These are phyloP conservation scores for Starmerella cellae DNA, from an alignment of 805 yeast genomes.

Conservation along the genomic window DNA sequence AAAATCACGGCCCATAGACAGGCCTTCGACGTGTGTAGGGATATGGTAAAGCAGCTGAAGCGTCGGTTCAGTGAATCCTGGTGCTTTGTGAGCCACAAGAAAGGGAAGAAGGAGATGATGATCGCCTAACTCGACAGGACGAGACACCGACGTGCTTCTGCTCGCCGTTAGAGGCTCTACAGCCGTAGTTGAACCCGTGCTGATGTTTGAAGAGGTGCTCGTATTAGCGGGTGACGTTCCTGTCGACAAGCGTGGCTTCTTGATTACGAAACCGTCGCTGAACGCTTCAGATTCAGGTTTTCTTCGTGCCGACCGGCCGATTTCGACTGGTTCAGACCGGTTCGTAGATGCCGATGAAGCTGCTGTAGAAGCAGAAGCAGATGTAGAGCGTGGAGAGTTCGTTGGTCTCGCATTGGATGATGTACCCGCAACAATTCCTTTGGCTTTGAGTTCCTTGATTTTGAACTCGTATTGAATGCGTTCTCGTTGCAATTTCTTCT, in stretches of 20 bases:
- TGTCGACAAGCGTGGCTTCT: constrained; percentile 9
- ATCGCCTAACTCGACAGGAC: neutral
- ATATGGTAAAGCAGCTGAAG: constrained; percentile 8
- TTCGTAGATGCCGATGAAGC: neutral
- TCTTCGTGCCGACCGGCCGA: constrained; percentile 6
- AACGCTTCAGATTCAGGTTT: constrained; percentile 12
- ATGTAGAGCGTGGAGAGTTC: neutral
- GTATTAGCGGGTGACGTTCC: neutral
- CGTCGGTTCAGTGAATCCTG: constrained; percentile 5
- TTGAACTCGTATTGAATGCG: constrained; percentile 47
- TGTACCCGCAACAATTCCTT: neutral
- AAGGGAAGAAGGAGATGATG: constrained; percentile 2
- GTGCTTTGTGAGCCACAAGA: constrained; percentile 10
- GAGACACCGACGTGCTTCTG: neutral
- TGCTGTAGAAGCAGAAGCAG: neutral
- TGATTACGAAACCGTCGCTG: constrained; percentile 26
- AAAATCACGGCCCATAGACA: constrained; percentile 10
- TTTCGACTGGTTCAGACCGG: too few species aligned
- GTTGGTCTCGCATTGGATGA: neutral
- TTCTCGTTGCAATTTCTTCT: constrained; percentile 32
- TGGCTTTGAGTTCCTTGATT: constrained; percentile 12
- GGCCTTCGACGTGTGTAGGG: neutral
- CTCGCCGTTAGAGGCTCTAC: neutral
- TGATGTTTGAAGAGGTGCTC: neutral
- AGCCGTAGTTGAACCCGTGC: neutral